Evolutionary conservation across 495 filamentous ascomycete species (phyloP), one percentile per base, ranked within the genome.

Genomic region (Penicillium arizonense): DNA sequence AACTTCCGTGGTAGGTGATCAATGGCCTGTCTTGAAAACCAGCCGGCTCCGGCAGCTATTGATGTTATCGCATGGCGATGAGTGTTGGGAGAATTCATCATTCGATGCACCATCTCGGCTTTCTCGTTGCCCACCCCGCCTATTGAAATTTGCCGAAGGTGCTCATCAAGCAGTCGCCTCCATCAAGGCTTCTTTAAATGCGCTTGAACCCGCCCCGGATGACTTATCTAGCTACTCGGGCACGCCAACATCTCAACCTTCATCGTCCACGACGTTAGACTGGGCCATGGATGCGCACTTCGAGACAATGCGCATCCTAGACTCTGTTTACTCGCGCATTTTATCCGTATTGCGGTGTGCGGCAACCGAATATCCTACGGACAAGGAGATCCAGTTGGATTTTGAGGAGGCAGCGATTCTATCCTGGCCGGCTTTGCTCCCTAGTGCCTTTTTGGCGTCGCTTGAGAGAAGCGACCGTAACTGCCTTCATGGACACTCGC

Each of bases 381-480:
- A 55, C n/a, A 32, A 23, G 7, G 56, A 52, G n/a, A 58, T 71
- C n/a, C 53, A 55, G 21, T 6, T 42, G 9, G 61, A 67, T 33
- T 45, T 69, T 10, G 59, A 61, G 54, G 49, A 63, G 16, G 61
- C 63, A 20, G 65, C 56, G 5, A 38, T 59, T 20, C 6, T 42
- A 2, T 37, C 46, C 16, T 59, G 56, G 56, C 52, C 56, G 23
- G 8, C 4, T 11, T 6, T 9, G 14, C 18, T 59, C 38, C 32
- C 52, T 4, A 36, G 41, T 28, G 12, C 13, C 9, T 59, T 59
- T 24, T 23, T 59, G 2, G 30, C 36, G 1, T 45, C 47, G 6
- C 44, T 56, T 16, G 41, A 52, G 8, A 35, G 39, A 16, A 28
- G 43, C 30, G 26, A 44, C 11, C 46, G 5, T 36, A 28, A 43